These are phyloP conservation scores for Coelastrella sp. DNA, from an alignment of 139 green algal genomes.

Conservation along the genomic window DNA sequence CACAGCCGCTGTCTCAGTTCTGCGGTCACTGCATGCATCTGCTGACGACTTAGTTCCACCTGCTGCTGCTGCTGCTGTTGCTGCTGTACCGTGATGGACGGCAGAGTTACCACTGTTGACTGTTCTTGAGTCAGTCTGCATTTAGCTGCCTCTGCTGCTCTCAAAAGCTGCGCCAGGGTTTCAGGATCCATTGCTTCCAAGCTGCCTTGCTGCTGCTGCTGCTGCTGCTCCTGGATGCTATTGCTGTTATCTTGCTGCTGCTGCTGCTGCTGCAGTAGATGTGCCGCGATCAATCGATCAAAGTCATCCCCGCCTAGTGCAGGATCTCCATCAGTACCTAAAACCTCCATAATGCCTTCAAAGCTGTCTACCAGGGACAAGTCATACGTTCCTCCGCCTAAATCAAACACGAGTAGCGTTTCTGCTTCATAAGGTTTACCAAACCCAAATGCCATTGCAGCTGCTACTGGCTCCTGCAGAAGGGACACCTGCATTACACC, in stretches of 20 bases:
- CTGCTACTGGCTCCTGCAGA: slow-evolving; percentile 78
- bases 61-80: slow-evolving; percentile 18
- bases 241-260: background rate
- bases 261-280: slow-evolving; percentile 46
- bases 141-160: slow-evolving; percentile 59
- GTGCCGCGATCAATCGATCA: slow-evolving; percentile 63
- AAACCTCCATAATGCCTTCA: slow-evolving; percentile 78
- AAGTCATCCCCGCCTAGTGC: slow-evolving; percentile 86
- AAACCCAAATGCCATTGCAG: slow-evolving; percentile 84
- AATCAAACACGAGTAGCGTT: slow-evolving; percentile 87
- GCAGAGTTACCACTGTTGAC: background rate
- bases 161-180: slow-evolving; percentile 9
- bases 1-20: slow-evolving; percentile 61
- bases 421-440: slow-evolving; percentile 58
- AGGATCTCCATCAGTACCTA: slow-evolving; percentile 77
- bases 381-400: slow-evolving; percentile 89
- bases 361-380: slow-evolving; percentile 84
- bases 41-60: slow-evolving; percentile 29
- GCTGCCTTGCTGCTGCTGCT: background rate
- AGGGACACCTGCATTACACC: slow-evolving; percentile 1
- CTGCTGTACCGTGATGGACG: background rate
- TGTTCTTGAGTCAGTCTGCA: slow-evolving; percentile 33
- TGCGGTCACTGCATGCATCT: slow-evolving; percentile 43
- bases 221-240: background rate
- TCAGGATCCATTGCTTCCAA: background rate